Conservation (phyloP, 2,329 filamentous ascomycete species). For the Aureobasidium sp. region DNA sequence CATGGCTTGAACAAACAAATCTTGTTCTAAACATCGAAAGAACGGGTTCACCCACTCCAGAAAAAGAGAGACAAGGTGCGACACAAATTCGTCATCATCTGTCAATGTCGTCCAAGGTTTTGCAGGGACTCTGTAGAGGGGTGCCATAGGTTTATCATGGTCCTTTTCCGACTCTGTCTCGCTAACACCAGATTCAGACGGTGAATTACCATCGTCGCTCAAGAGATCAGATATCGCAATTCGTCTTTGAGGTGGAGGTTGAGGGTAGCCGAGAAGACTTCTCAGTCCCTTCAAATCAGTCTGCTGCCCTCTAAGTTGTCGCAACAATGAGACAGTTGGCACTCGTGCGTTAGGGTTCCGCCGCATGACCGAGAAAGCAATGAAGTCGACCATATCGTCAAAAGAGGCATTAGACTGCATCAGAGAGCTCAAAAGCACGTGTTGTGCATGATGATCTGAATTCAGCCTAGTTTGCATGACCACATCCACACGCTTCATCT, state of each 20-base stretch:
- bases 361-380: not conserved
- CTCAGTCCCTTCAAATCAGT: not conserved
- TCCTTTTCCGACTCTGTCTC: not conserved
- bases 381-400: conserved; percentile 15
- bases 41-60: conserved; percentile 23
- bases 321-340: not conserved
- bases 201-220: not conserved
- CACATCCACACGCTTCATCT: conserved; percentile 1
- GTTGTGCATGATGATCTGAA: not conserved
- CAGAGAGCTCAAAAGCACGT: conserved; percentile 14
- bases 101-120: conserved; percentile 28
- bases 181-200: not conserved
- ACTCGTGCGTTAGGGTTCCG: not conserved
- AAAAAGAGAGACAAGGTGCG: conserved; percentile 27
- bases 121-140: conserved; percentile 24
- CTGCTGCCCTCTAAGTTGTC: not conserved
- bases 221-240: conserved; percentile 1
- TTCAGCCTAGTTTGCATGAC: not conserved
- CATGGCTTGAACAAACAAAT: conserved; percentile 33
- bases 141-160: not conserved
- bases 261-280: not conserved
- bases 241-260: not conserved
- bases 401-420: conserved; percentile 19
- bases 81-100: conserved; percentile 26
- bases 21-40: conserved; percentile 29